Conservation (phyloP, 2,329 filamentous ascomycete species). For the Fusarium sp. region DNA sequence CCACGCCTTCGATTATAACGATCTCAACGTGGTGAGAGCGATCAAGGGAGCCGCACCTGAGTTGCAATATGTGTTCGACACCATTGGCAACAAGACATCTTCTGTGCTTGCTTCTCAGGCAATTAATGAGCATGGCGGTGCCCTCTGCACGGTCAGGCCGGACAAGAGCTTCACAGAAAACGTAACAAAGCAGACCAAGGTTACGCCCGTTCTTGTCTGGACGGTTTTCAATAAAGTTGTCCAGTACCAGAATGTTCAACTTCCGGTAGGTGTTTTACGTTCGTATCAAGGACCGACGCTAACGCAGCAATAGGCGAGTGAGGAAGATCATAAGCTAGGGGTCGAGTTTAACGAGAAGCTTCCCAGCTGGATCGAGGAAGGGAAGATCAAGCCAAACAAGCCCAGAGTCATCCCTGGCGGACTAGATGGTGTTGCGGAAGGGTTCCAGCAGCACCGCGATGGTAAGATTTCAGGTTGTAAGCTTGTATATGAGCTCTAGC, state of each 20-base stretch:
- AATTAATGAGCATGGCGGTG: slow-evolving; percentile 43
- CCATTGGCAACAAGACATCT: slow-evolving; percentile 53
- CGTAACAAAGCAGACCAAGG: slow-evolving; percentile 48
- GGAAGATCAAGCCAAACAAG: slow-evolving; percentile 51
- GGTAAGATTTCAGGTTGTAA: slow-evolving; percentile 54
- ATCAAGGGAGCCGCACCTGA: slow-evolving; percentile 49
- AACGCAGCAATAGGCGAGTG: slow-evolving; percentile 43
- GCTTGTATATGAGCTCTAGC: slow-evolving; percentile 51
- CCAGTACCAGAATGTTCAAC: slow-evolving; percentile 50
- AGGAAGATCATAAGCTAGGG: slow-evolving; percentile 52
- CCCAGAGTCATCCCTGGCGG: slow-evolving; percentile 46
- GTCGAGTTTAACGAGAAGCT: slow-evolving; percentile 53
- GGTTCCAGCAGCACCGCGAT: slow-evolving; percentile 54
- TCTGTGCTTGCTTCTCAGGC: slow-evolving; percentile 50
- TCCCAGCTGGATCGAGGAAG: slow-evolving; percentile 48
- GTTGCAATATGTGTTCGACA: slow-evolving; percentile 55
- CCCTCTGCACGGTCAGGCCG: slow-evolving; percentile 55
- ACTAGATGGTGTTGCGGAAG: slow-evolving; percentile 48
- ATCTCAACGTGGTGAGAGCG: slow-evolving; percentile 49
- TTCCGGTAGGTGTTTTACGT: slow-evolving; percentile 48
- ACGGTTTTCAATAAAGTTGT: slow-evolving; percentile 56
- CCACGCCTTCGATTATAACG: slow-evolving; percentile 55
- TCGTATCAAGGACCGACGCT: background rate
- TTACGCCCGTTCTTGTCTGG: slow-evolving; percentile 58
- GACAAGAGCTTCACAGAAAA: slow-evolving; percentile 54